Evolutionary conservation across 2,329 filamentous ascomycete species (phyloP), one percentile per base, ranked within the genome.

Genomic region (Colletotrichum gigasporum): DNA sequence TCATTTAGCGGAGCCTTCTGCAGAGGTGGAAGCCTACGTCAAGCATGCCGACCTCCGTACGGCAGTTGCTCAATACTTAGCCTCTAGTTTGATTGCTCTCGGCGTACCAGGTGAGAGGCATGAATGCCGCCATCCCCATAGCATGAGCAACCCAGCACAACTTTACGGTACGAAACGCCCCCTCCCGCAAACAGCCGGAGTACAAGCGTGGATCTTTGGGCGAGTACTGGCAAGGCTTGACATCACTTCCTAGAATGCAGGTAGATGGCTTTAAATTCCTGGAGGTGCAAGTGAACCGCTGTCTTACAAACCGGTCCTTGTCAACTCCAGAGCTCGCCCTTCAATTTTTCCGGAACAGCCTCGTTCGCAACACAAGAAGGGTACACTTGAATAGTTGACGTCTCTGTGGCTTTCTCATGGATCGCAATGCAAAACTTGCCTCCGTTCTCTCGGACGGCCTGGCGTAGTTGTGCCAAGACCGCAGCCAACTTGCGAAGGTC

Each of bases 61-160:
- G 2, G 73, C 73, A 10, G 68, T 76, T 11, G 66, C 68, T 22
- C 72, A 77, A 59, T 68, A 71, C 35, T 68, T 77, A 14, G 72
- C 72, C 3, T 77, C 76, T 50, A 71, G 47, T 14, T 35, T 76
- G 4, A 39, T 75, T 26, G 72, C 73, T 14, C 62, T 76, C 8
- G 63, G 67, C 7, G n/a, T 50, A 9, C 55, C 63, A 20, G 12
- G 42, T 10, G 26, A 47, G n/a, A n/a, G n/a, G n/a, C n/a, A n/a
- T n/a, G n/a, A n/a, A n/a, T n/a, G n/a, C n/a, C n/a, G n/a, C n/a
- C n/a, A n/a, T n/a, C n/a, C n/a, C n/a, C n/a, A n/a, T n/a, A n/a
- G n/a, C n/a, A n/a, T n/a, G n/a, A n/a, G n/a, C n/a, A n/a, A n/a
- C n/a, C n/a, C n/a, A n/a, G n/a, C n/a, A n/a, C n/a, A n/a, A n/a